Base-by-base conservation (phyloP, 1,284 basidiomycete species). In the Trichosporon faecale region DNA sequence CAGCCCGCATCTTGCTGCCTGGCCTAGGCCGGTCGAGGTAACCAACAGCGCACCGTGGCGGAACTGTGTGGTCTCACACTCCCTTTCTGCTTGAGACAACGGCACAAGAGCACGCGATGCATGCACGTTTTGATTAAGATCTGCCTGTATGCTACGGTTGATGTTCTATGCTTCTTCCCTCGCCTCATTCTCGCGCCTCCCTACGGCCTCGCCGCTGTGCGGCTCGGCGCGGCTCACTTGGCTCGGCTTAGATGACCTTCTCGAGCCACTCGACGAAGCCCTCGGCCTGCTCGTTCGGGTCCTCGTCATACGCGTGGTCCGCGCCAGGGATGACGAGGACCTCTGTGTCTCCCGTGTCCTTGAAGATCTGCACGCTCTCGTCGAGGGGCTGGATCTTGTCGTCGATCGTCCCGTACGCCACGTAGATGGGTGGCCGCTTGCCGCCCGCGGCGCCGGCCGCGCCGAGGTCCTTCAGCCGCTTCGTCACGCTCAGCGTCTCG, bases 261-360 rank as follows among this genome's bases (percentile, higher is more conserved):
- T 68, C 78, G 35, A 82, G 69, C 81, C 81, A 82, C n/a, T 70
- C 67, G 49, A 73, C 74, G 66, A 82, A 79, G 5, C 66, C 76
- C 57, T 72, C 71, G 66, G 77, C 79, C 69, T 80, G 77, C 67
- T 77, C 79, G 2, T 66, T 71, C 6, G 79, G 73, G 65, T 78
- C 75, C 67, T 82, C 81, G 69, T 82, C 81, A 70, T 71, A 82
- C 55, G 70, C 76, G 75, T 82, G 81, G 68, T 79, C 79, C 0
- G 68, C 76, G 9, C 79, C 78, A 61, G 75, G 70, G 18, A 75
- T 35, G n/a, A 69, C 73, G 68, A 80, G 78, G 25, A 79, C 70
- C 29, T 70, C 72, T 5, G 66, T 66, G n/a, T 64, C 37, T 7
- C 69, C 73, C n/a, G 66, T 72, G 8, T 14, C 57, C 25, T 71